Percentiles rank a stretch among this genome's conserved stretches.
These are phyloP conservation scores for Beta lomatogona DNA, from an alignment of 179 eudicot species.

Conservation along the genomic window DNA sequence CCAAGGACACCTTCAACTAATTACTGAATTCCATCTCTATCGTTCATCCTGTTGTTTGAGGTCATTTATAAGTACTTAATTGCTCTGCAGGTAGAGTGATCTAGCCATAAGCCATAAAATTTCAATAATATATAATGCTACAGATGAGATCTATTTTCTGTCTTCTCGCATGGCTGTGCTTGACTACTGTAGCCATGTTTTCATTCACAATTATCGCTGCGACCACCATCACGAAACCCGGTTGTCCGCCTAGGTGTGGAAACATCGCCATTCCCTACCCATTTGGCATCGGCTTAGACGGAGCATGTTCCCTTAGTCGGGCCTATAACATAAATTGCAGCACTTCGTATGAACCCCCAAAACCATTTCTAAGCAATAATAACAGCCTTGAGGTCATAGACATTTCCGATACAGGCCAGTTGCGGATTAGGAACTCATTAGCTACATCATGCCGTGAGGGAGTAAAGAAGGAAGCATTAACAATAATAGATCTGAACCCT, in stretches of 20 bases:
- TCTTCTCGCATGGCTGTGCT: background rate
- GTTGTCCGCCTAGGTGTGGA: background rate
- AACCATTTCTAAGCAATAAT: background rate
- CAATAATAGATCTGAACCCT: background rate
- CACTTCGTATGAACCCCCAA: constrained; percentile 2
- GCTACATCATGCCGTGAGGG: constrained; percentile 27
- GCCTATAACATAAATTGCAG: background rate
- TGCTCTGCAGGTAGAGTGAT: too few species aligned
- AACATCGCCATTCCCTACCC: background rate
- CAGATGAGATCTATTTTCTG: background rate
- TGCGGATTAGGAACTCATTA: constrained; percentile 34
- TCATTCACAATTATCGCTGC: background rate
- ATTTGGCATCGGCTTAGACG: background rate
- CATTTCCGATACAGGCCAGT: constrained; percentile 36
- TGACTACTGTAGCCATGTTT: background rate
- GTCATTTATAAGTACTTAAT: too few species aligned
- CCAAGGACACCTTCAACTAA: too few species aligned
- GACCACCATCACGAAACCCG: background rate
- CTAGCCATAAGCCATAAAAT: too few species aligned
- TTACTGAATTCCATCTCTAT: too few species aligned
- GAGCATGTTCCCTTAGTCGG: background rate
- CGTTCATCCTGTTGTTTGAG: too few species aligned
- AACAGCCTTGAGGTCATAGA: constrained; percentile 24
- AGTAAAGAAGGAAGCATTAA: constrained; percentile 37
- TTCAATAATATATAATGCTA: background rate